Evolutionary conservation across 2,329 filamentous ascomycete species (phyloP).

Genomic region (Aschersonia sp.): DNA sequence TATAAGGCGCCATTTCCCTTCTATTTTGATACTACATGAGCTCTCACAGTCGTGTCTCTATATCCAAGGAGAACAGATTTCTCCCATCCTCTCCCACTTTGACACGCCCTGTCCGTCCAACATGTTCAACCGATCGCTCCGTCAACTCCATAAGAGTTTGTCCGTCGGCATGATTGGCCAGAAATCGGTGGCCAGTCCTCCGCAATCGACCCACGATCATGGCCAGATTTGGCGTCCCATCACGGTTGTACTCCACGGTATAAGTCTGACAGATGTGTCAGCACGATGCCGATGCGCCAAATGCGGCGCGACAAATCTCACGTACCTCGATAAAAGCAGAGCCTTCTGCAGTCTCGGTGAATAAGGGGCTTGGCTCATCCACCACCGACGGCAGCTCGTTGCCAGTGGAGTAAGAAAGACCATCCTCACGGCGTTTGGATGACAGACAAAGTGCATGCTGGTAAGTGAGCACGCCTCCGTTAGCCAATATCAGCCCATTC

Average conservation of each 20-base stretch:
- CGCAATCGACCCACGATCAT: slow-evolving; percentile 10
- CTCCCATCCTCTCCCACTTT: slow-evolving; percentile 2
- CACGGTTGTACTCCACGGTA: slow-evolving; percentile 15
- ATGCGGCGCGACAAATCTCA: not conserved
- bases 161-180: slow-evolving; percentile 13
- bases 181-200: slow-evolving; percentile 9
- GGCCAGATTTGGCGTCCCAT: slow-evolving; percentile 6
- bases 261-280: slow-evolving; percentile 11
- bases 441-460: slow-evolving; percentile 49
- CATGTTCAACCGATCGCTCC: slow-evolving; percentile 4
- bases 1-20: no score
- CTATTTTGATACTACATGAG: no score
- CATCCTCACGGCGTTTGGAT: slow-evolving; percentile 16
- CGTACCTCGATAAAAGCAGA: slow-evolving; percentile 12
- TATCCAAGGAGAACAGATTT: slow-evolving; percentile 8
- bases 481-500: slow-evolving; percentile 46
- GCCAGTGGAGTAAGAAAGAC: slow-evolving; percentile 4
- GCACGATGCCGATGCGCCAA: no score
- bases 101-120: slow-evolving; percentile 8
- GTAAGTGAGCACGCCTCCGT: slow-evolving; percentile 51
- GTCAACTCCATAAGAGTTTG: slow-evolving; percentile 8
- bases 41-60: slow-evolving; percentile 5
- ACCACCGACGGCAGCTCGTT: slow-evolving; percentile 6
- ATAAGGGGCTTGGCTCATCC: slow-evolving; percentile 5
- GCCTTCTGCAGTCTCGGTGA: slow-evolving; percentile 8